phyloP scores from a whole-genome alignment of 352 stramenopile species.

The Pythium dissotocum region DNA sequence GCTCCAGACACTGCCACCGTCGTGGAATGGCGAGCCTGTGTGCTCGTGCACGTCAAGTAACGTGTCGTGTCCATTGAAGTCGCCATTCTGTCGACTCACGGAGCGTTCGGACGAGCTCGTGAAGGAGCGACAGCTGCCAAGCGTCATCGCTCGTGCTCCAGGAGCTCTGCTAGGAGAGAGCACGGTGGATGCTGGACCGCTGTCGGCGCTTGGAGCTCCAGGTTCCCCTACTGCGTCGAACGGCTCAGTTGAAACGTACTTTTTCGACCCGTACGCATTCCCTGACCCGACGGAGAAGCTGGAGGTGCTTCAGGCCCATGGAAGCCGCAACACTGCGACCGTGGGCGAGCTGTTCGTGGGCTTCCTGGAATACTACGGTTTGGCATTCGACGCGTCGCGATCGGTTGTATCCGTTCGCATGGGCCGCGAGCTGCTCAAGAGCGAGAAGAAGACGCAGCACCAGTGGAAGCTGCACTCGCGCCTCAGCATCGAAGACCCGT shows the following conservation, averaged over 20 bases:
- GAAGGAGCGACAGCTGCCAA: slow-evolving; percentile 37
- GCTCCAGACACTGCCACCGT: slow-evolving; percentile 58
- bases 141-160: slow-evolving; percentile 51
- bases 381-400: slow-evolving; percentile 68
- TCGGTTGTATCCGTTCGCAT: slow-evolving; percentile 73
- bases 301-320: slow-evolving; percentile 40
- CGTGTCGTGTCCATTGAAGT: slow-evolving; percentile 26
- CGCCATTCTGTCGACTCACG: slow-evolving; percentile 38
- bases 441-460: slow-evolving; percentile 64
- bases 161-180: slow-evolving; percentile 30
- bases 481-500: slow-evolving; percentile 97
- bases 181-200: neutral
- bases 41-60: slow-evolving; percentile 34
- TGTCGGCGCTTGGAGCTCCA: neutral
- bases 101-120: slow-evolving; percentile 38
- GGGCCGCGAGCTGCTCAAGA: slow-evolving; percentile 66
- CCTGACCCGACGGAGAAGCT: slow-evolving; percentile 49
- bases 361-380: slow-evolving; percentile 79
- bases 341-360: slow-evolving; percentile 69
- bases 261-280: slow-evolving; percentile 76
- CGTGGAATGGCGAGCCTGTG: slow-evolving; percentile 42
- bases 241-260: slow-evolving; percentile 73
- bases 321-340: slow-evolving; percentile 45
- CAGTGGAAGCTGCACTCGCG: slow-evolving; percentile 81
- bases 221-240: neutral